Evolutionary conservation across 176 grass and related monocot species (phyloP), one percentile per base, ranked within the genome.

Genomic region (Phoenix dactylifera): DNA sequence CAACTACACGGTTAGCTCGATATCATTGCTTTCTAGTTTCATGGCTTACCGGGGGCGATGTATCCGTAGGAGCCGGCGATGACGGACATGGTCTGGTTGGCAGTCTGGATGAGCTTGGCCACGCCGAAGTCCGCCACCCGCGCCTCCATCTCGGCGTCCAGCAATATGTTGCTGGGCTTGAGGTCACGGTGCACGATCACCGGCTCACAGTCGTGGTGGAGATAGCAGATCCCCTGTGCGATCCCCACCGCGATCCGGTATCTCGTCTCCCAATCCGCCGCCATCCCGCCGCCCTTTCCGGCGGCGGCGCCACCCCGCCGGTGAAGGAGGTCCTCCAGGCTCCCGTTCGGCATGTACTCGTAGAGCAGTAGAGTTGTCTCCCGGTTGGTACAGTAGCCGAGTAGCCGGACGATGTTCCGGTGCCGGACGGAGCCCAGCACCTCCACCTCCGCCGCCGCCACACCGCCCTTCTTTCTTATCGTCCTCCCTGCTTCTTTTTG

Each of bases 281-380:
- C 18, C 52, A 57, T 28, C 57, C 7, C 48, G 16, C 70, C 56
- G 62, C 19, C 50, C 7, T 5, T 22, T 17, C 49, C 72, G 20
- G 32, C 28, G 15, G 30, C 63, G 16, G 15, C 44, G 0, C 7
- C 18, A 0, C 19, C 52, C 49, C 35, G 30, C 15, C 78, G 80
- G 62, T 82, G 69, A 1, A 88, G 77, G 55, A 91, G 81, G 53
- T 91, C 87, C 19, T 97, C 87, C 16, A 97, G 82, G 76, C 87
- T 97, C 30, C 93, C 93, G 51, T 91, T 97, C 0, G 93, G 93
- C 87, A 97, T 92, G 81, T 88, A 92, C 72, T 97, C 93, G 66
- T 97, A 97, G 1, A 97, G 76, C 17, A 97, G 73, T 76, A 97
- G 63, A 24, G 76, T 85, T 1, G 93, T 26, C 57, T 97, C 84